Base-by-base conservation (phyloP, 1,139 yeast species). In the Tardiomyces depauwii region DNA sequence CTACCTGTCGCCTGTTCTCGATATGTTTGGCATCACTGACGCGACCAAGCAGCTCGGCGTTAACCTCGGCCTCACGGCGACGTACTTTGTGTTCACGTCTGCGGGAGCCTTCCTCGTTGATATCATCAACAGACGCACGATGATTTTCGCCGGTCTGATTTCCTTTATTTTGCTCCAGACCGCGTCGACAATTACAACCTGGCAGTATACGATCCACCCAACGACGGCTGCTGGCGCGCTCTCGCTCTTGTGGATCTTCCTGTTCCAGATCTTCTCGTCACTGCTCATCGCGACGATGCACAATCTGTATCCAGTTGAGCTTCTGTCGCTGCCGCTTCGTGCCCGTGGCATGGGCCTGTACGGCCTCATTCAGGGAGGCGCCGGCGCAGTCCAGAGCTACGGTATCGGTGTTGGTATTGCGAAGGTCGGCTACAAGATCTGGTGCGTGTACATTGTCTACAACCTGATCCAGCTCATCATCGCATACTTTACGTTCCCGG, bases 351-450 rank as follows among this genome's bases (percentile, higher is more conserved):
- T 48, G 54, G 57, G 56, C 9, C 46, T 54, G 49, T 43, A 55
- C 48, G 42, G 46, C 64, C 66, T 48, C 19, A 55, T 46, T 11
- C 40, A 43, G 14, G 47, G 44, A 21, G 44, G 54, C 23, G 61
- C 60, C 25, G 54, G 55, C 41, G 53, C 71, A 19, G 59, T 66
- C 60, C 72, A 70, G 49, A 69, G 77, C 44, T 77, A 72, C 57
- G 78, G 75, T 42, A 74, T 75, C 52, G 76, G 81, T 3, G 68
- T 77, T 53, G 82, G 81, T 28, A 69, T 78, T 75, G 74, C 70
- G 49, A 73, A 73, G 32, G 75, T 78, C 53, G 70, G 68, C 39
- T 78, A 80, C 78, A 75, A 73, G 55, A 77, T 76, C 61, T 78
- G 78, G 57, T 76, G 77, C 53, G 79, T 78, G 9, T 77, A 60